Percentiles rank a stretch among this genome's conserved stretches.
These are phyloP conservation scores for Debaryomycetaceae sp. DNA, from an alignment of 1,139 yeast species.

Conservation along the genomic window DNA sequence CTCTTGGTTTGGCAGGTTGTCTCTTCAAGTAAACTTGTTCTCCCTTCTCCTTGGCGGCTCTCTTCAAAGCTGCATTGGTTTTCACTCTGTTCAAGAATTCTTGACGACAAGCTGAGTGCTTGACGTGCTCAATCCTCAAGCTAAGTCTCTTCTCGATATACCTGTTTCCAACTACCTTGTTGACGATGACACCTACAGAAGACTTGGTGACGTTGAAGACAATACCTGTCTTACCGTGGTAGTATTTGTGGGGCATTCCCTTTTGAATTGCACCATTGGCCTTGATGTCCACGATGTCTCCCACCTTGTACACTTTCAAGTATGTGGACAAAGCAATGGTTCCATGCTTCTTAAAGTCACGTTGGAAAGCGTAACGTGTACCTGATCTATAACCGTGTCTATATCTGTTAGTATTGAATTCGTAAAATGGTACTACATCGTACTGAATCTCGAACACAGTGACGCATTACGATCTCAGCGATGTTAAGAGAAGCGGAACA, in stretches of 20 bases:
- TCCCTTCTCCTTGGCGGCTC: conserved; percentile 95
- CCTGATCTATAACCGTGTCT: conserved; percentile 99
- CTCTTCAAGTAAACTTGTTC: conserved; percentile 90
- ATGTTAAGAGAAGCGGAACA: no score
- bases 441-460: no score
- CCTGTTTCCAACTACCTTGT: conserved; percentile 99
- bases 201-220: conserved; percentile 98
- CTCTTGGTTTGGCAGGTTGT: conserved; percentile 98
- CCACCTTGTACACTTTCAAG: conserved; percentile 97
- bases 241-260: conserved; percentile 99
- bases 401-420: conserved; percentile 7
- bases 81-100: conserved; percentile 98
- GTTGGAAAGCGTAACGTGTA: conserved; percentile 99
- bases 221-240: conserved; percentile 99
- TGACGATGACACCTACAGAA: conserved; percentile 95
- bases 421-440: no score
- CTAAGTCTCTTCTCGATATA: conserved; percentile 98
- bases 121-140: conserved; percentile 97
- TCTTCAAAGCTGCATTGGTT: conserved; percentile 89
- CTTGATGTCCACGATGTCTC: conserved; percentile 98
- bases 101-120: conserved; percentile 99
- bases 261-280: conserved; percentile 99
- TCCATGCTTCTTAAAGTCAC: conserved; percentile 99
- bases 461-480: no score
- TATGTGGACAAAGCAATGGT: conserved; percentile 90